Conservation (phyloP, 1,284 basidiomycete genomes). For the Apiotrichum siamense region DNA sequence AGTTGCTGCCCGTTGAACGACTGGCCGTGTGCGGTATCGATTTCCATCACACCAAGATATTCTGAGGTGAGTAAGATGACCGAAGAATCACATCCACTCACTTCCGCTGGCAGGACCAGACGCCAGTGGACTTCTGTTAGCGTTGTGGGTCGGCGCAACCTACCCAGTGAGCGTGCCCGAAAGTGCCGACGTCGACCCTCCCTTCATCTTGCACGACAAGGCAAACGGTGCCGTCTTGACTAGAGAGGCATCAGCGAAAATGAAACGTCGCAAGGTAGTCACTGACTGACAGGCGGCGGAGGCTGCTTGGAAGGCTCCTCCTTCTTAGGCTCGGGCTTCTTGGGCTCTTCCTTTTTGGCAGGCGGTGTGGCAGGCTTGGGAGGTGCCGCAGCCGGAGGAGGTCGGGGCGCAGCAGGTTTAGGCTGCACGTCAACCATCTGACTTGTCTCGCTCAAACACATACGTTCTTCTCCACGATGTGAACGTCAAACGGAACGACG, state of each 20-base stretch:
- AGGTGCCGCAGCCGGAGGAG: neutral
- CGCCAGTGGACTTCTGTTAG: neutral
- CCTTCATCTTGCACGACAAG: conserved; percentile 15
- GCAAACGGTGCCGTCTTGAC: conserved; percentile 16
- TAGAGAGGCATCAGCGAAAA: neutral
- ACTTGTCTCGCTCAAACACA: conserved; percentile 4
- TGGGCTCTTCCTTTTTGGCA: neutral
- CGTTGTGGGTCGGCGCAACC: neutral
- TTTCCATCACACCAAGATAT: conserved; percentile 35
- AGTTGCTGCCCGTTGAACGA: conserved; percentile 35
- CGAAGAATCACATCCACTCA: conserved; percentile 1
- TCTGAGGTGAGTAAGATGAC: conserved; percentile 11
- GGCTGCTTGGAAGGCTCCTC: conserved; percentile 1
- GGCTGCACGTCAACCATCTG: neutral
- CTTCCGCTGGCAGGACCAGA: conserved; percentile 29
- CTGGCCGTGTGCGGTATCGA: conserved; percentile 34
- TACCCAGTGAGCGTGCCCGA: conserved; percentile 18
- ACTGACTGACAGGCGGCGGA: neutral
- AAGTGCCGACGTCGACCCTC: neutral
- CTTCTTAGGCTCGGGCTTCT: neutral
- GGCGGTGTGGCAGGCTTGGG: neutral
- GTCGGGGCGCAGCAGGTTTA: neutral
- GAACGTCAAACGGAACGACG: conserved; percentile 34
- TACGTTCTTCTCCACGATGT: conserved; percentile 34
- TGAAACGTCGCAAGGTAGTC: neutral